Base-by-base conservation (phyloP, 208 protist species). In the Cochliopodium minus region DNA sequence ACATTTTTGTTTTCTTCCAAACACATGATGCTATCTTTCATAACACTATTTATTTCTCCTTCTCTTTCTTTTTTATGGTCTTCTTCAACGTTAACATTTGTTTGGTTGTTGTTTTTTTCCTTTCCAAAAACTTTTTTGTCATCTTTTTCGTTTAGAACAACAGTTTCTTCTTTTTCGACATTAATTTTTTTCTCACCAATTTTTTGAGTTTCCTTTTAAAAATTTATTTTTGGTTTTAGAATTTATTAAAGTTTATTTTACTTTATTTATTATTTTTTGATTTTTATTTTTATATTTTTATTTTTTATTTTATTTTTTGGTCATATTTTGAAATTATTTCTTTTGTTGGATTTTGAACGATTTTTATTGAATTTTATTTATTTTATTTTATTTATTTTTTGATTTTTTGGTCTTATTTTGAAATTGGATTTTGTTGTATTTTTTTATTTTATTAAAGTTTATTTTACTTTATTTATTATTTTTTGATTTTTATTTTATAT, bases 341-440 rank as follows among this genome's bases (percentile, higher is more conserved):
- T 43, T 43, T 43, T 43, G 17, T 20, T 22, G 17, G 38, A n/a
- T 43, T 43, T 43, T 43, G 17, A n/a, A n/a, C n/a, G 17, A n/a
- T 43, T 43, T 43, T 43, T 43, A n/a, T 43, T 43, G n/a, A 43
- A 43, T 22, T 43, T 43, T 43, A n/a, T 43, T 43, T 43, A n/a
- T 43, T 43, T 43, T 43, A n/a, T 43, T 43, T 43, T 43, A n/a
- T 43, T 43, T 43, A n/a, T 22, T 22, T 43, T 43, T 43, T 43
- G 17, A n/a, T 43, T 43, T 43, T 43, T 43, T 43, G 17, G 17
- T 43, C n/a, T 43, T 43, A n/a, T 43, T 43, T 43, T 43, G 17
- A n/a, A n/a, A n/a, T 43, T 43, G 17, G 17, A 43, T 43, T 43
- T 43, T 43, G 17, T 43, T 43, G 17, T 43, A n/a, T 43, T 43